Conservation (phyloP, 2,329 filamentous ascomycete genomes). For the Ustulina deusta region DNA sequence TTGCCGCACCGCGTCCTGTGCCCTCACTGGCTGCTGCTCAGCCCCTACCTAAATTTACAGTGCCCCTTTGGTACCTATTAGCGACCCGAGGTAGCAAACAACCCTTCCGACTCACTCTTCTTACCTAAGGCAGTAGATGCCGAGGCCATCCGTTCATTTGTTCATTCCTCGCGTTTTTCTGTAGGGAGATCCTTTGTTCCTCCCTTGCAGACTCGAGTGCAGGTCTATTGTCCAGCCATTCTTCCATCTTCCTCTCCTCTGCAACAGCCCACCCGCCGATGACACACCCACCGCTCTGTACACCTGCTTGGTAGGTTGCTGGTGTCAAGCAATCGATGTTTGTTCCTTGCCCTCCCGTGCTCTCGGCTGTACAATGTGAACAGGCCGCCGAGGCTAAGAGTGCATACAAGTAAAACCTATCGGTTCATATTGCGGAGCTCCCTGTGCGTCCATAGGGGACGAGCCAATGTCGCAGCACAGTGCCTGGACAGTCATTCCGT, state of each 20-base stretch:
- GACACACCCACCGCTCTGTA: neutral
- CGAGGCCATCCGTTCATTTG: neutral
- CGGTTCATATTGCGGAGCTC: neutral
- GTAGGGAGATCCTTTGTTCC: neutral
- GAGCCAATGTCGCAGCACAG: too few species aligned
- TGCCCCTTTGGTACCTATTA: neutral
- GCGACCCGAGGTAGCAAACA: conserved; percentile 27
- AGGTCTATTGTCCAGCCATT: neutral
- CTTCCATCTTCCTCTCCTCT: neutral
- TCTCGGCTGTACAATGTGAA: neutral
- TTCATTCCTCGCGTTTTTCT: neutral
- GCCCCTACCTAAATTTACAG: conserved; percentile 21
- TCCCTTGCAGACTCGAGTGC: neutral
- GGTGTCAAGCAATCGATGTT: neutral
- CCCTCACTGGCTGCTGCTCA: conserved; percentile 36
- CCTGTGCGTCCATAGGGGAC: neutral
- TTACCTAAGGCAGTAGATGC: too few species aligned
- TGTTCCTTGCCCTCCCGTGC: neutral
- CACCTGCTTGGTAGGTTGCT: neutral
- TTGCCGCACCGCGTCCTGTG: conserved; percentile 42
- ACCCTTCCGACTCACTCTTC: too few species aligned
- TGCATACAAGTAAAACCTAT: neutral
- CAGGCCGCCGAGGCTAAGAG: neutral
- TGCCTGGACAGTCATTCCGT: neutral
- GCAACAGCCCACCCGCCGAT: neutral